Percentiles rank a stretch among this genome's conserved stretches.
These are phyloP conservation scores for Sutorius eximius DNA, from an alignment of 1,284 basidiomycete species.

Conservation along the genomic window DNA sequence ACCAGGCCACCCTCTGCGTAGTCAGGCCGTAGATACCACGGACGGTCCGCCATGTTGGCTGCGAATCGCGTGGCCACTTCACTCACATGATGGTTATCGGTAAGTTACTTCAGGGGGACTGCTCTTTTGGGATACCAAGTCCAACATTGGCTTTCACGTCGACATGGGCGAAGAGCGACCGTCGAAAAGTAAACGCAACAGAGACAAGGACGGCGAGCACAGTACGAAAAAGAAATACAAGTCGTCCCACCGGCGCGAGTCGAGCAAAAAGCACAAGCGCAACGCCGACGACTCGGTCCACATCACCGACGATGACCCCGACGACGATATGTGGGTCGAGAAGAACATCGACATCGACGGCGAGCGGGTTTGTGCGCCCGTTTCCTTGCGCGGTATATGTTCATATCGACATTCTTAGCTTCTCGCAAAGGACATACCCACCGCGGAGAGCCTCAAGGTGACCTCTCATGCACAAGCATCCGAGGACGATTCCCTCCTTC, in stretches of 20 bases:
- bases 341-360: slow-evolving; percentile 82
- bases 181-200: slow-evolving; percentile 39
- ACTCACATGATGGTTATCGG: slow-evolving; percentile 41
- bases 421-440: slow-evolving; percentile 75
- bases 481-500: slow-evolving; percentile 46
- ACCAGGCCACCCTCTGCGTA: slow-evolving; percentile 56
- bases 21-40: slow-evolving; percentile 62
- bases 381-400: background rate
- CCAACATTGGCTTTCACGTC: background rate
- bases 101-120: slow-evolving; percentile 27
- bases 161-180: slow-evolving; percentile 27
- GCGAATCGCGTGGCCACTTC: background rate
- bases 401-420: slow-evolving; percentile 41
- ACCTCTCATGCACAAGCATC: slow-evolving; percentile 54
- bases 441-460: slow-evolving; percentile 68
- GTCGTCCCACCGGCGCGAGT: slow-evolving; percentile 34
- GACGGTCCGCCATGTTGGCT: background rate
- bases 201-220: slow-evolving; percentile 40
- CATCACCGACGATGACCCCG: slow-evolving; percentile 59
- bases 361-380: slow-evolving; percentile 53
- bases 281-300: slow-evolving; percentile 32
- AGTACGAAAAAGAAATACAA: slow-evolving; percentile 48
- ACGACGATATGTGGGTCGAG: slow-evolving; percentile 81
- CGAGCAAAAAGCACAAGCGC: slow-evolving; percentile 38
- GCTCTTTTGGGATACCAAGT: slow-evolving; percentile 2